phyloP scores from a whole-genome alignment of 2,329 filamentous ascomycete genomes.

The Aphanoascus verrucosus region DNA sequence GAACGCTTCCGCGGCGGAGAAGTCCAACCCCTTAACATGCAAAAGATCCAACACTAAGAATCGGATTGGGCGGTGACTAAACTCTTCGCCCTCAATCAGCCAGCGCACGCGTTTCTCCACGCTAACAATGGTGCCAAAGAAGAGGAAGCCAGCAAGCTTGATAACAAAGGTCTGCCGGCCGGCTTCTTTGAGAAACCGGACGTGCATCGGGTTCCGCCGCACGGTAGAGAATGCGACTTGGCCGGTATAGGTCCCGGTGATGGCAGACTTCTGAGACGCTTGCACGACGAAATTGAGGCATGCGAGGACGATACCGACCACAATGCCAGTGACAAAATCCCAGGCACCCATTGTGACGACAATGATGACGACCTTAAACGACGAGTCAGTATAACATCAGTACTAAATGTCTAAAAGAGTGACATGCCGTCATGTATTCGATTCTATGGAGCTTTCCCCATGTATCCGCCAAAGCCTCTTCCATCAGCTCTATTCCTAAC shows the following conservation, averaged over 20 bases:
- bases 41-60: constrained; percentile 83
- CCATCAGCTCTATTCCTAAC: constrained; percentile 80
- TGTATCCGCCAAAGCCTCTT: constrained; percentile 80
- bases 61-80: constrained; percentile 66
- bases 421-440: constrained; percentile 71
- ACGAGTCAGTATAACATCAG: constrained; percentile 5
- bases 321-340: constrained; percentile 91
- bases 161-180: constrained; percentile 82
- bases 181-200: constrained; percentile 73
- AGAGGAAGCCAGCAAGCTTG: constrained; percentile 89
- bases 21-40: constrained; percentile 86
- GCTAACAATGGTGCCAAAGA: constrained; percentile 94
- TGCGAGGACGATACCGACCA: constrained; percentile 80
- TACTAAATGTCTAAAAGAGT: neutral
- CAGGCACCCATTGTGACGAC: constrained; percentile 93
- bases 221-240: constrained; percentile 86
- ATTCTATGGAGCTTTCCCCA: constrained; percentile 76
- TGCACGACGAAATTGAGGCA: constrained; percentile 87
- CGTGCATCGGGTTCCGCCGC: constrained; percentile 76
- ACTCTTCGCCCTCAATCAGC: constrained; percentile 72
- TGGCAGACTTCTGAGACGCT: constrained; percentile 77
- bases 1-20: constrained; percentile 91
- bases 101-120: constrained; percentile 80
- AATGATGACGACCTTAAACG: constrained; percentile 59
- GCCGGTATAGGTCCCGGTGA: constrained; percentile 82